These are phyloP conservation scores for Nothopassalora personata DNA, from an alignment of 2,329 filamentous ascomycete species.

Conservation along the genomic window DNA sequence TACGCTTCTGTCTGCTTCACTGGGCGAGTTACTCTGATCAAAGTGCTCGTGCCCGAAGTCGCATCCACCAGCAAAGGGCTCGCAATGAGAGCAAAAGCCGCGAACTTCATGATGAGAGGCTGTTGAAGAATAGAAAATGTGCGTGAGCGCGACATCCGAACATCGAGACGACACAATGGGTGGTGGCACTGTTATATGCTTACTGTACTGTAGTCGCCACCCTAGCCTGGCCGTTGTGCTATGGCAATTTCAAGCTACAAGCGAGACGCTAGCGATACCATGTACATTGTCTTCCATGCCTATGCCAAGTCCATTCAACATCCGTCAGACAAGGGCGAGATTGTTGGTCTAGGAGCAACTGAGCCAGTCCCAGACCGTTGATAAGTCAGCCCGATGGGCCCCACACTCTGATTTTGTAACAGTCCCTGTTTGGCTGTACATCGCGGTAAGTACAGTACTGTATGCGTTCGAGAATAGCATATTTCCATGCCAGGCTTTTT, in stretches of 20 bases:
- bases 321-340: background rate
- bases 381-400: background rate
- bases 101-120: conserved; percentile 11
- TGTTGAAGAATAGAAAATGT: background rate
- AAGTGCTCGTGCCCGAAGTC: conserved; percentile 2
- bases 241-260: background rate
- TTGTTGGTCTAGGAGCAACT: background rate
- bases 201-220: background rate
- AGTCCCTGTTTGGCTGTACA: background rate
- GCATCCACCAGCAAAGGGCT: conserved; percentile 11
- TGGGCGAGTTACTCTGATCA: conserved; percentile 13
- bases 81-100: conserved; percentile 5
- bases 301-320: background rate
- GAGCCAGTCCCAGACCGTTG: no score
- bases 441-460: no score
- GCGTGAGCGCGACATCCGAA: background rate
- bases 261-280: background rate
- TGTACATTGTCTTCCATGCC: background rate
- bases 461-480: background rate
- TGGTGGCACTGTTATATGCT: background rate
- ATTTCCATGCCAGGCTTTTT: background rate
- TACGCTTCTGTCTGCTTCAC: conserved; percentile 11
- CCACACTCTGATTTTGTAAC: background rate
- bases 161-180: background rate
- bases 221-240: background rate